Conservation (phyloP, 257 asterid species). For the Scutellaria barbata region DNA sequence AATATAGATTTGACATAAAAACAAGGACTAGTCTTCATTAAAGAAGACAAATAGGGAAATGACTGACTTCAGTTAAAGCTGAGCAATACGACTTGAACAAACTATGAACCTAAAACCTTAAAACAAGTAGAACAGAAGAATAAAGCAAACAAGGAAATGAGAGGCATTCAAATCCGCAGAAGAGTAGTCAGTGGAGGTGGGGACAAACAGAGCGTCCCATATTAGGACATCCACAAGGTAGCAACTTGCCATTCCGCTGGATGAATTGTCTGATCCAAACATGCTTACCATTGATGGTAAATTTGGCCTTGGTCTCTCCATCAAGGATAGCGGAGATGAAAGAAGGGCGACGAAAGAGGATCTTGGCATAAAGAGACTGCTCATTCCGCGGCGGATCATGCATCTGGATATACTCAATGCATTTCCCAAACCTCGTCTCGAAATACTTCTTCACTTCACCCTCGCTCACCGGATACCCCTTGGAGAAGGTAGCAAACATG, state of each 20-base stretch:
- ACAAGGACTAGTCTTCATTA: too few species aligned
- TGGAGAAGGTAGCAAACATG: constrained; percentile 71
- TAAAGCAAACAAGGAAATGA: too few species aligned
- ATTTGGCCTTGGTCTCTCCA: constrained; percentile 55
- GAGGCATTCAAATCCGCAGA: too few species aligned
- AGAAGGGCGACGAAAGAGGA: constrained; percentile 42
- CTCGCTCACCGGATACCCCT: constrained; percentile 64
- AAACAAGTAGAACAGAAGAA: too few species aligned
- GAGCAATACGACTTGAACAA: too few species aligned
- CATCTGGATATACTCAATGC: constrained; percentile 58
- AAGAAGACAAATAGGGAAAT: too few species aligned
- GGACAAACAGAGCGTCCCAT: constrained; percentile 2
- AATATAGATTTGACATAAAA: too few species aligned
- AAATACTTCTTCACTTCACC: constrained; percentile 55
- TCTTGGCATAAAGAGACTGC: constrained; percentile 60
- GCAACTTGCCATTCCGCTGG: constrained; percentile 31
- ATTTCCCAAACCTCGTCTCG: constrained; percentile 45
- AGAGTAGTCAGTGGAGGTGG: constrained; percentile 8
- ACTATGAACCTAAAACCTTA: too few species aligned
- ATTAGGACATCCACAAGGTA: constrained; percentile 28
- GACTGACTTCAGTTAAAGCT: too few species aligned
- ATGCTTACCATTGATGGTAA: constrained; percentile 65
- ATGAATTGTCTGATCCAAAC: constrained; percentile 67
- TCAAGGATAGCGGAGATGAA: constrained; percentile 45
- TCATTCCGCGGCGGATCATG: constrained; percentile 51